Base-by-base conservation (phyloP, 768 basidiomycete species). In the Russula olivacea region DNA sequence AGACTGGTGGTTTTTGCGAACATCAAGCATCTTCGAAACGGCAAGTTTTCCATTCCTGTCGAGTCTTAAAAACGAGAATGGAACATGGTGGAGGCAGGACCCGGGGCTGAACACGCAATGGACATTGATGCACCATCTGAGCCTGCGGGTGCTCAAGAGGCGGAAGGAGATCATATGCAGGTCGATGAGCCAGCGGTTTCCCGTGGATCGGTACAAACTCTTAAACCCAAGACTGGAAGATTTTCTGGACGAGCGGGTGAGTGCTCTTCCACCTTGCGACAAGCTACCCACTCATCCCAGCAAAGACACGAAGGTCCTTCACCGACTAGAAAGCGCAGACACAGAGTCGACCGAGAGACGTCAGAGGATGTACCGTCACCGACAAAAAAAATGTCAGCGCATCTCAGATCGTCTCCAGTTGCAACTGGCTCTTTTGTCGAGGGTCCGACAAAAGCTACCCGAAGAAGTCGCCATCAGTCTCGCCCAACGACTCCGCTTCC, bases 41-140 rank as follows among this genome's bases (percentile, higher is more conserved):
- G n/a, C n/a, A n/a, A n/a, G n/a, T n/a, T n/a, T n/a, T n/a, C n/a
- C n/a, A n/a, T n/a, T n/a, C n/a, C n/a, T n/a, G n/a, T n/a, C n/a
- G n/a, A n/a, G n/a, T n/a, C n/a, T n/a, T n/a, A n/a, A n/a, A n/a
- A n/a, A n/a, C n/a, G n/a, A n/a, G n/a, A n/a, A n/a, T n/a, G n/a
- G n/a, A n/a, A n/a, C n/a, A n/a, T n/a, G n/a, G n/a, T n/a, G n/a
- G n/a, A n/a, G n/a, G n/a, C n/a, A n/a, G n/a, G 66, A 19, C 56
- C 63, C 25, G 64, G 64, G 10, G 64, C 63, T 15, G 72, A 66
- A 15, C 68, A 58, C 14, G 66, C 61, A 45, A 56, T 71, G 62
- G 56, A 69, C 14, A 53, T 72, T n/a, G 68, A 38, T n/a, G 28
- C 38, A 9, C 45, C 11, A 63, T 63, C 40, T n/a, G 40, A 45